Evolutionary conservation across 768 basidiomycete species (phyloP).

Genomic region (Tremella yokohamensis): DNA sequence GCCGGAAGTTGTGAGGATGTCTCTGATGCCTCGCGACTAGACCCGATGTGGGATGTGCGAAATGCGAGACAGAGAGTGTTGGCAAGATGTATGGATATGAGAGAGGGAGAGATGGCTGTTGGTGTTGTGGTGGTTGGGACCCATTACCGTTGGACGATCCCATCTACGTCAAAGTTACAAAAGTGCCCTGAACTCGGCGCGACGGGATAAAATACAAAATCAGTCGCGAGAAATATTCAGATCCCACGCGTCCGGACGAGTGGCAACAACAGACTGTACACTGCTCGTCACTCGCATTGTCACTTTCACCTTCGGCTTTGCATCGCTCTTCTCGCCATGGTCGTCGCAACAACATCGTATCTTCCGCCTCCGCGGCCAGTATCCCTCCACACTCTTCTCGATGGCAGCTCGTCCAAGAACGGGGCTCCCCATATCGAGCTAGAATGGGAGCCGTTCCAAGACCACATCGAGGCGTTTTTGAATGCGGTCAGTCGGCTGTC

Average conservation of each 20-base stretch:
- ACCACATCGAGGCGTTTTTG: slow-evolving; percentile 41
- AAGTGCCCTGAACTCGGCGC: neutral
- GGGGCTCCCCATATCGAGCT: slow-evolving; percentile 30
- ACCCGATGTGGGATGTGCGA: too few species aligned
- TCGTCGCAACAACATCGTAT: slow-evolving; percentile 9
- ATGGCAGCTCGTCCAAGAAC: slow-evolving; percentile 11
- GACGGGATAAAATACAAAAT: slow-evolving; percentile 2
- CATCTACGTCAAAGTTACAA: neutral
- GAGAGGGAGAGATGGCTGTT: slow-evolving; percentile 3
- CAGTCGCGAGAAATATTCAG: slow-evolving; percentile 1
- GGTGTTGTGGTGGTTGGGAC: neutral
- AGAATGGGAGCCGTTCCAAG: slow-evolving; percentile 43
- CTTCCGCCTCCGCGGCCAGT: slow-evolving; percentile 16
- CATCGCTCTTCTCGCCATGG: neutral
- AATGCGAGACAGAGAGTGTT: neutral
- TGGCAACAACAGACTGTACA: slow-evolving; percentile 1
- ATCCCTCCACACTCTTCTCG: slow-evolving; percentile 26
- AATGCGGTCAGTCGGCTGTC: slow-evolving; percentile 28
- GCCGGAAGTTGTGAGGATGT: too few species aligned
- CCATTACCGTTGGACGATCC: slow-evolving; percentile 4
- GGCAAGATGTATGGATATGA: neutral
- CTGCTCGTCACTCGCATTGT: neutral
- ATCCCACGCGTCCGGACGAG: neutral
- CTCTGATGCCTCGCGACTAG: too few species aligned
- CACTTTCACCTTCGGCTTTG: neutral